A percentile compares a stretch with the other conserved stretches of the same genome.
Conservation (phyloP, 1,284 basidiomycete genomes). For the Ceratobasidium sp. region DNA sequence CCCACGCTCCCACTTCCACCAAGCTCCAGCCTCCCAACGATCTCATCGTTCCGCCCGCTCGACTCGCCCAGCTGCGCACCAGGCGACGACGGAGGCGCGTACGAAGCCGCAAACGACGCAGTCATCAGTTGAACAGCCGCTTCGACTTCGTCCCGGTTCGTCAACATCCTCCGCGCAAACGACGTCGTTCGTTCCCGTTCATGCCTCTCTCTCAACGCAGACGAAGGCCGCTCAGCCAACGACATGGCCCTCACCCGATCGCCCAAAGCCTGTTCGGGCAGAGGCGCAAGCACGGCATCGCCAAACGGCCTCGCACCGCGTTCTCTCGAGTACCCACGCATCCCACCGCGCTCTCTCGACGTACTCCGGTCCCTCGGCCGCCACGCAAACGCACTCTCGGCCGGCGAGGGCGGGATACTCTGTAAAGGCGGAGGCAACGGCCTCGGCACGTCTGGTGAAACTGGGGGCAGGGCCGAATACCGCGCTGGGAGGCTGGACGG, state of each 20-base stretch:
- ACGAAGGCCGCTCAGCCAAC: conserved; percentile 8
- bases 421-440: conserved; percentile 27
- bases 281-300: conserved; percentile 9
- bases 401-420: conserved; percentile 40
- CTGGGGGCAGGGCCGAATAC: conserved; percentile 17
- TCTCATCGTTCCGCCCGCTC: conserved; percentile 29
- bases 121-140: conserved; percentile 29
- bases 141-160: conserved; percentile 32
- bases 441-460: conserved; percentile 28
- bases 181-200: conserved; percentile 40
- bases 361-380: conserved; percentile 13
- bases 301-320: conserved; percentile 16
- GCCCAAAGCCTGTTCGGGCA: conserved; percentile 10
- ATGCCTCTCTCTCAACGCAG: background rate
- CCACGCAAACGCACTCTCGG: conserved; percentile 26
- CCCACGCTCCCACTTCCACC: conserved; percentile 33
- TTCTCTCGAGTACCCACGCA: conserved; percentile 13
- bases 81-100: conserved; percentile 29
- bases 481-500: conserved; percentile 31
- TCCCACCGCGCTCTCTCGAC: conserved; percentile 1
- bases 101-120: conserved; percentile 28
- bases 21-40: conserved; percentile 40
- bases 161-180: conserved; percentile 26
- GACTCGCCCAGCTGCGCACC: conserved; percentile 3
- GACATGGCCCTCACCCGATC: conserved; percentile 11